Percentiles rank a stretch among this genome's conserved stretches.
These are phyloP conservation scores for Lachancea meyersii DNA, from an alignment of 805 yeast species.

Conservation along the genomic window DNA sequence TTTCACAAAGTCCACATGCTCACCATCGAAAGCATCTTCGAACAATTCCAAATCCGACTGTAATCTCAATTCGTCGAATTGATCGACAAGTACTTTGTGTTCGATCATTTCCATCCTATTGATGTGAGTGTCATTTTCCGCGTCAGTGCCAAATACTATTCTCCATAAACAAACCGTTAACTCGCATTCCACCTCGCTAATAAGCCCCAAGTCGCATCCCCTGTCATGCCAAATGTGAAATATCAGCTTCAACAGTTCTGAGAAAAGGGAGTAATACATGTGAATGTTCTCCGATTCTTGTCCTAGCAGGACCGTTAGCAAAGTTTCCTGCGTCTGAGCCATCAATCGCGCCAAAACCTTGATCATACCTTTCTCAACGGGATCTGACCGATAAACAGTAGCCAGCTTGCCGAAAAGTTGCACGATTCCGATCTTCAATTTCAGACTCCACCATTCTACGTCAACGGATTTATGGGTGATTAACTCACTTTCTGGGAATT, in stretches of 20 bases:
- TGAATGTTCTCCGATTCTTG: slow-evolving; percentile 7
- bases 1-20: slow-evolving; percentile 36
- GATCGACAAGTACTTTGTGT: slow-evolving; percentile 29
- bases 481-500: slow-evolving; percentile 13
- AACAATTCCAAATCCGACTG: slow-evolving; percentile 26
- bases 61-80: slow-evolving; percentile 31
- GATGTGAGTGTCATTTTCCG: slow-evolving; percentile 11
- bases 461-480: slow-evolving; percentile 7
- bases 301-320: slow-evolving; percentile 9
- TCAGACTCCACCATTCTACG: slow-evolving; percentile 23
- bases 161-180: slow-evolving; percentile 47
- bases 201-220: slow-evolving; percentile 15
- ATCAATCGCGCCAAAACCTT: slow-evolving; percentile 23
- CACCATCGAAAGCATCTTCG: slow-evolving; percentile 38
- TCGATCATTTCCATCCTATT: slow-evolving; percentile 16
- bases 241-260: slow-evolving; percentile 7
- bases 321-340: slow-evolving; percentile 23
- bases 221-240: slow-evolving; percentile 8
- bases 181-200: slow-evolving; percentile 37
- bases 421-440: slow-evolving; percentile 41
- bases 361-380: slow-evolving; percentile 21
- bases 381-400: slow-evolving; percentile 16
- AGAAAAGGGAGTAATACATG: slow-evolving; percentile 4
- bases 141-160: slow-evolving; percentile 41
- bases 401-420: slow-evolving; percentile 43